Evolutionary conservation across 2,329 filamentous ascomycete genomes (phyloP), one percentile per base, ranked within the genome.

Genomic region (Botrytis sinoallii): DNA sequence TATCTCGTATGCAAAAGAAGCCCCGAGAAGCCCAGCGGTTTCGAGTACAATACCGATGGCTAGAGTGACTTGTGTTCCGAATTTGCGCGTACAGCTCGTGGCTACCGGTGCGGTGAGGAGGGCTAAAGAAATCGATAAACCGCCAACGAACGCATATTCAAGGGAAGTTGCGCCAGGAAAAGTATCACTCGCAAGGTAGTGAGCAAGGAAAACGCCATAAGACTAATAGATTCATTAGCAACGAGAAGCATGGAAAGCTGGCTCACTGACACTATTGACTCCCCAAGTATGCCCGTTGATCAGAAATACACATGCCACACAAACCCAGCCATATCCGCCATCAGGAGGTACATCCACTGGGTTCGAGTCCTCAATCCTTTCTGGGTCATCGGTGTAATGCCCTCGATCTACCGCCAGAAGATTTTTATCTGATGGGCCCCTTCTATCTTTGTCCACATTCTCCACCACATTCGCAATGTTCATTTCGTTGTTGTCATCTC

Each of bases 61-160:
- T 35, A 95, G 85, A 0, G 90, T 90, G 0, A 84, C 84, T 57
- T 87, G 88, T 0, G 91, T 94, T 12, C 92, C 92, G 74, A 86
- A 88, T 16, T 84, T 81, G 2, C 90, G 86, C 0, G 89, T 89
- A 40, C 73, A 76, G 32, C 77, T 74, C 20, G 79, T 81, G 29
- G 77, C 77, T 1, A 93, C 48, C 0, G 93, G 93, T 0, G 92
- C 92, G 42, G 93, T 83, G 12, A 93, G 81, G 74, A 95, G 85
- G 2, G 91, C 91, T 82, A 83, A 86, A 1, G 89, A 89, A 61
- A 92, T 88, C 44, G 89, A 91, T 0, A 93, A 84, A 0, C 90
- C 90, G 42, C 93, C 93, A n/a, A 95, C 86, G 80, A 95, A 94
- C 59, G 93, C 93, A 81, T 91, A 95, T 9, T 90, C 86, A 2